phyloP scores from a whole-genome alignment of 2,329 filamentous ascomycete species.

The Aspergillus intermedius region DNA sequence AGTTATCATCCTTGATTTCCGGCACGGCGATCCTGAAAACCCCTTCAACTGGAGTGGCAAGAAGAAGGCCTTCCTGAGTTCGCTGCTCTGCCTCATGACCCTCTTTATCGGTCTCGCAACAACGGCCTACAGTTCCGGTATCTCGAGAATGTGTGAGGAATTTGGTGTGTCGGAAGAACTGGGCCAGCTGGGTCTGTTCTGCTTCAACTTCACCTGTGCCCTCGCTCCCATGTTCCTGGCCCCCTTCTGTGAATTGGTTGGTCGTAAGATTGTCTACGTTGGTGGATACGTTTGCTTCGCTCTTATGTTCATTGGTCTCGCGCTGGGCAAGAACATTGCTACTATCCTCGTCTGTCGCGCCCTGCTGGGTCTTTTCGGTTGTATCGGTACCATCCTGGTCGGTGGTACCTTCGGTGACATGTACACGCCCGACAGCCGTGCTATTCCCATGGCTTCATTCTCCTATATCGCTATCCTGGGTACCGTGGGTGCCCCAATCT shows the following conservation, averaged over 20 bases:
- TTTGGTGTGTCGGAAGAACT: slow-evolving; percentile 37
- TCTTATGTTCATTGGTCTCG: slow-evolving; percentile 44
- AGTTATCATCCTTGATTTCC: slow-evolving; percentile 43
- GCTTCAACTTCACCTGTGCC: slow-evolving; percentile 46
- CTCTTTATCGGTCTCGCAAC: slow-evolving; percentile 51
- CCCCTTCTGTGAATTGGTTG: slow-evolving; percentile 47
- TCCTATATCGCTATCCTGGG: slow-evolving; percentile 47
- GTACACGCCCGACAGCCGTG: slow-evolving; percentile 42
- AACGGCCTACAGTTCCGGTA: slow-evolving; percentile 48
- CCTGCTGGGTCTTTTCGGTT: slow-evolving; percentile 45
- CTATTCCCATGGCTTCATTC: slow-evolving; percentile 45
- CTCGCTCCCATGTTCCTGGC: slow-evolving; percentile 44
- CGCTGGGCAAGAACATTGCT: slow-evolving; percentile 43
- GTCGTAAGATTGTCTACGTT: slow-evolving; percentile 42
- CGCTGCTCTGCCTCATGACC: slow-evolving; percentile 47
- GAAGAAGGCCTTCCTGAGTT: slow-evolving; percentile 42
- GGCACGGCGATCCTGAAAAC: slow-evolving; percentile 43
- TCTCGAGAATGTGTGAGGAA: slow-evolving; percentile 41
- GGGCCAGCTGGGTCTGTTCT: slow-evolving; percentile 46
- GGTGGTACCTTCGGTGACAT: slow-evolving; percentile 47
- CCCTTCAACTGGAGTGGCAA: slow-evolving; percentile 47
- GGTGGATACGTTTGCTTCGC: slow-evolving; percentile 43
- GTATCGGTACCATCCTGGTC: slow-evolving; percentile 46
- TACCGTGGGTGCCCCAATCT: slow-evolving; percentile 49
- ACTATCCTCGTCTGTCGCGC: slow-evolving; percentile 44